These are phyloP conservation scores for Colletotrichum aenigma DNA, from an alignment of 2,329 filamentous ascomycete genomes.

Conservation along the genomic window DNA sequence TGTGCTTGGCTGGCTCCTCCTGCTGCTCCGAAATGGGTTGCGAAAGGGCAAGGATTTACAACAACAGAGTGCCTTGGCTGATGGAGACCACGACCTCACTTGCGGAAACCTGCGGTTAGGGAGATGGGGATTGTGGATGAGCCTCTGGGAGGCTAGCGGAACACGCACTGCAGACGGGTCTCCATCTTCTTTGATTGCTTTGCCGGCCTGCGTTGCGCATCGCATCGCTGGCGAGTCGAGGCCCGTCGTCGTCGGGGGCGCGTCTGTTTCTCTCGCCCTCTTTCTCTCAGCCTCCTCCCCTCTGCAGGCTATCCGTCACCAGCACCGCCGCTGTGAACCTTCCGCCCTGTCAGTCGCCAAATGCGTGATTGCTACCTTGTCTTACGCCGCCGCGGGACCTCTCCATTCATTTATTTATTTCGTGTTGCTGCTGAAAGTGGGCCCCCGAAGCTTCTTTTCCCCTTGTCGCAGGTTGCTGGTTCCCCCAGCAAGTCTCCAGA, in stretches of 20 bases:
- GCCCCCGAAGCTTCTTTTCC: not conserved
- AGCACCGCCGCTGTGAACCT: not conserved
- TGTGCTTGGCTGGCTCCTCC: not conserved
- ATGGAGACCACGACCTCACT: conserved; percentile 8
- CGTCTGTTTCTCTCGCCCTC: not conserved
- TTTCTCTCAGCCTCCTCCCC: not conserved
- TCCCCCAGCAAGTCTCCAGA: not conserved
- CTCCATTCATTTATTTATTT: not conserved
- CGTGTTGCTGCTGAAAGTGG: not conserved
- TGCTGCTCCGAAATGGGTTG: conserved; percentile 10
- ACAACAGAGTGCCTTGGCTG: conserved; percentile 4
- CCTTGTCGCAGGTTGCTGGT: not conserved
- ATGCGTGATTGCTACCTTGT: not conserved
- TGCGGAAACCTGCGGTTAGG: conserved; percentile 7
- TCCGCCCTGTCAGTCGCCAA: not conserved
- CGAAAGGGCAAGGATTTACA: not conserved
- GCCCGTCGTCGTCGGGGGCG: not conserved
- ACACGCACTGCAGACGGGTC: not conserved
- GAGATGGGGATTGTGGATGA: not conserved
- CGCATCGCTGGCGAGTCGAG: not conserved
- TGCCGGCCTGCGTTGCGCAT: not conserved
- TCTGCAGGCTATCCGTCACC: not conserved
- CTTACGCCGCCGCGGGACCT: not conserved
- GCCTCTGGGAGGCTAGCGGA: conserved; percentile 4
- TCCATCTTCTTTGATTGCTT: not conserved